Evolutionary conservation across 2,329 filamentous ascomycete species (phyloP), one percentile per base, ranked within the genome.

Genomic region (Botryotinia narcissicola): DNA sequence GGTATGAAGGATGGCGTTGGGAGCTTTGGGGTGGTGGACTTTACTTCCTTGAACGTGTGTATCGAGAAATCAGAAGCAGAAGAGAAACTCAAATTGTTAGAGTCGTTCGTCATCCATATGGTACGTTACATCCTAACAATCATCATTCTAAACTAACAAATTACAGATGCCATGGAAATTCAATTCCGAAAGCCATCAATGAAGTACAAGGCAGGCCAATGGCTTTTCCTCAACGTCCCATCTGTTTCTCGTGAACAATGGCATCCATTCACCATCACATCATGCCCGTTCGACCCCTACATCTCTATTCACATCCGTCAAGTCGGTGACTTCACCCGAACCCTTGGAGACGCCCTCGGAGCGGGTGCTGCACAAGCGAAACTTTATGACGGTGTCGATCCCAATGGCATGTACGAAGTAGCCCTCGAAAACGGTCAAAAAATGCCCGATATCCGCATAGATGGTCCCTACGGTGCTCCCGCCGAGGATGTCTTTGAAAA

Each of bases 211-310:
- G 92, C 96, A 22, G 96, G 96, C 46, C 96, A 99, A 84, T 99
- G 95, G 95, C 90, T 98, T 54, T 98, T 98, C 86, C 87, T 99
- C 74, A 95, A 98, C 82, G 91, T 97, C 37, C 96, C 96, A 0
- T 91, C 93, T 10, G 90, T 99, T 71, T 97, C 94, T 76, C 89
- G 87, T 79, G 91, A 94, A 81, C 94, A 99, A 85, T 99, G 96
- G 96, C 96, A 99, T 84, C 96, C 96, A 1, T 99, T 98, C 82
- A 99, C 96, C 80, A 98, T 99, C 83, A 99, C 96, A 3, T 98
- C 96, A 16, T 99, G 96, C 83, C 96, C 96, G 8, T 96, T 94
- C 80, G 96, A 99, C 79, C 93, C 93, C 0, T 98, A 98, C 81
- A 90, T 98, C 77, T 97, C 94, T 57, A 89, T 99, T 44, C 96